These are phyloP conservation scores for Orychophragmus violaceus DNA, from an alignment of 345 rosid genomes.

Conservation along the genomic window DNA sequence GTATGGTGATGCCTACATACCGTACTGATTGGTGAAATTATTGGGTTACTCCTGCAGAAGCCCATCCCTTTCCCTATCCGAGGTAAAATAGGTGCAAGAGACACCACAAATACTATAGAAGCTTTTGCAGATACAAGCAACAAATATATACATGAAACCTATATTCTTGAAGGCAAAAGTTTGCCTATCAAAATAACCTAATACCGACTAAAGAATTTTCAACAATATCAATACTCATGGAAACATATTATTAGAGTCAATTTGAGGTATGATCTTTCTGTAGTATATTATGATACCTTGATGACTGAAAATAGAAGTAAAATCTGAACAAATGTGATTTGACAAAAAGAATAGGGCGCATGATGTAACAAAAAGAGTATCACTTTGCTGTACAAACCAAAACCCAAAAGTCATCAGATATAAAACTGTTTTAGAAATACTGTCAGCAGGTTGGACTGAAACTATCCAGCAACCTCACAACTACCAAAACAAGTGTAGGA, in stretches of 20 bases:
- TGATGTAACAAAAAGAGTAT: not conserved
- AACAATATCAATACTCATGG: not conserved
- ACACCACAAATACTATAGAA: constrained; percentile 47
- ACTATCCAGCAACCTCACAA: not conserved
- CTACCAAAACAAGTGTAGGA: not conserved
- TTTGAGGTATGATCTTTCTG: not conserved
- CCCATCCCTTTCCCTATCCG: constrained; percentile 94
- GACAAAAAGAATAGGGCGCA: not conserved
- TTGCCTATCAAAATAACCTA: constrained; percentile 2
- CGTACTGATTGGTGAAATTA: constrained; percentile 86
- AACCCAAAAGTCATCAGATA: not conserved
- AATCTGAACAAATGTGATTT: not conserved
- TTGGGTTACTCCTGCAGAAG: constrained; percentile 97
- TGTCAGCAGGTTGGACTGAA: constrained; percentile 8
- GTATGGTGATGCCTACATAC: constrained; percentile 87
- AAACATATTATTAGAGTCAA: not conserved
- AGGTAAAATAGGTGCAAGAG: constrained; percentile 75
- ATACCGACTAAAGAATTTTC: not conserved
- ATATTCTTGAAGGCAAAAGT: not conserved
- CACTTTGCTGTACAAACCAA: not conserved
- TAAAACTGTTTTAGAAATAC: constrained; percentile 1
- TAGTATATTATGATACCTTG: constrained; percentile 12
- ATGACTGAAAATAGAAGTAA: constrained; percentile 1
- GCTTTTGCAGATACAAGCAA: constrained; percentile 35
- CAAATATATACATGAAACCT: constrained; percentile 21